Base-by-base conservation (phyloP, 768 basidiomycete species). In the Hygrophoropsis aurantiaca region DNA sequence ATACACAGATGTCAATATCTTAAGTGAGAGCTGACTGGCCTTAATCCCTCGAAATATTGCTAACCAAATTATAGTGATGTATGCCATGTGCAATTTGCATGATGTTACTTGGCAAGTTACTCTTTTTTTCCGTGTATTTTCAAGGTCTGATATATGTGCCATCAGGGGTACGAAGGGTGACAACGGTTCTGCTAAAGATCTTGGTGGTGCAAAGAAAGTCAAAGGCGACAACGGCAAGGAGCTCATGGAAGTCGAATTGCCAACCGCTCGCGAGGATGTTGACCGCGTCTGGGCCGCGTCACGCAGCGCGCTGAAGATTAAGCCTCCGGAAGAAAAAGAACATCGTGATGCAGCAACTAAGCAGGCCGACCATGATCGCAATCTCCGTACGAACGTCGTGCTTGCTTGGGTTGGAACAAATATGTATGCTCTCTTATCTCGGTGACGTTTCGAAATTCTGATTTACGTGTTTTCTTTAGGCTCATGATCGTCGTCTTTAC, bases 41-140 rank as follows among this genome's bases (percentile, higher is more conserved):
- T 30, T 24, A 30, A 16, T 27, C 24, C 20, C 42, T 49, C 41
- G 44, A 23, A 8, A 23, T 9, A 4, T n/a, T 34, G 16, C 27
- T 45, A 3, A 30, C 11, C 5, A 43, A 40, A 39, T 25, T 55
- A 44, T 49, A 76, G 81, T 94, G 81, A 94, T 91, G 78, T 94
- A 94, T 61, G 90, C 91, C 24, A 92, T 94, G 80, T 97, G 93
- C 72, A 90, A 90, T 63, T 61, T 90, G 55, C 90, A 93, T 66
- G 90, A 93, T 61, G 89, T 94, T 37, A 87, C 85, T 25, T 89
- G 86, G 72, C 71, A 53, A n/a, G 62, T 49, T 19, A 3, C 24
- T 19, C 11, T 16, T 55, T 7, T 7, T 38, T 16, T 32, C 21
- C 18, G 37, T 33, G 20, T 34, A n/a, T n/a, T n/a, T 21, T 38